Base-by-base conservation (phyloP, 148 eudicot species). In the Mesembryanthemum crystallinum region DNA sequence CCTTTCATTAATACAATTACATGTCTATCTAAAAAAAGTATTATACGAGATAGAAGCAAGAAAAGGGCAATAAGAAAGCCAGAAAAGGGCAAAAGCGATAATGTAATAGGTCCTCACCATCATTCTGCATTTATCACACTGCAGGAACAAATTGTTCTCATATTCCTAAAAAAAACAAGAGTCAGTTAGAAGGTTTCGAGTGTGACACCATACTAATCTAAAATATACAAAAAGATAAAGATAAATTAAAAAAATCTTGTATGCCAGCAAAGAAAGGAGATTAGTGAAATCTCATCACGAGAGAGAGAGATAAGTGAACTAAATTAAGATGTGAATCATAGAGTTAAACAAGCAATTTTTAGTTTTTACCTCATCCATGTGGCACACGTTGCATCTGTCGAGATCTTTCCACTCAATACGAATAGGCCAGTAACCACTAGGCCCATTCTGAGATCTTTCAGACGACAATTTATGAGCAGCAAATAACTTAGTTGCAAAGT, bases 121-220 rank as follows among this genome's bases (percentile, higher is more conserved):
- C 86, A 95, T 95, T 84, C 99, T 83, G 90, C 99, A 95, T 79
- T 95, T 95, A 78, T 95, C 98, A 72, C 99, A 95, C 90, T 95
- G 99, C 82, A 95, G 88, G 84, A 95, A 95, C 77, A 91, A 76
- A 80, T 95, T 92, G 79, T 89, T 91, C 84, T 87, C 98, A 37
- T 95, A 95, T 80, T 95, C 99, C 99, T 95, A 86, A 59, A 57
- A 59, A 82, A 68, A 45, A 77, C 25, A 45, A 58, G 30, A 33
- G 0, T 2, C 61, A 60, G 23, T 79, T 37, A 85, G 74, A 42
- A 82, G 45, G 70, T 42, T 51, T 42, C 37, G 25, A 58, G 29
- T 13, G 20, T 18, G 54, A 35, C n/a, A 15, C 55, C 39, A 35
- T 12, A 45, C 35, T n/a, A 52, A 63, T n/a, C 73, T 70, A 35